Conservation (phyloP, 257 asterid genomes). For the Penstemon newberryi region DNA sequence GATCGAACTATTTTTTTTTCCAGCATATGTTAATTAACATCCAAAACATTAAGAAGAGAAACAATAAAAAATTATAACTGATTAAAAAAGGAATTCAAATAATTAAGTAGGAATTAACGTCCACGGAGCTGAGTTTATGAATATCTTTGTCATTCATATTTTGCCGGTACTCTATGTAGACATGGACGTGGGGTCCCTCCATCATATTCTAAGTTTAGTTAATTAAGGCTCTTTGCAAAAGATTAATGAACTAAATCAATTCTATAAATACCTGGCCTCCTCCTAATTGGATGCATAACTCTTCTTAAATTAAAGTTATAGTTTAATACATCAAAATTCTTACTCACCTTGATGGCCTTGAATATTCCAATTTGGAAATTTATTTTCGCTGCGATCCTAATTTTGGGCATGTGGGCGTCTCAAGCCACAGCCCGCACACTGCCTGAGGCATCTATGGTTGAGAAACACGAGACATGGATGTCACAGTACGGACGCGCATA, state of each 20-base stretch:
- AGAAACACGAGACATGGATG: too few relatives aligned
- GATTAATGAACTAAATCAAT: background rate
- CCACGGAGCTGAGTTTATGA: conserved; percentile 14
- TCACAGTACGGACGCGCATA: too few relatives aligned
- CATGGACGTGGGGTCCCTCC: background rate
- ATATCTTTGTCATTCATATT: conserved; percentile 8
- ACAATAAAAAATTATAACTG: too few relatives aligned
- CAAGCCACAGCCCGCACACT: too few relatives aligned
- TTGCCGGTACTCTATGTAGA: conserved; percentile 21
- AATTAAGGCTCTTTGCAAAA: background rate
- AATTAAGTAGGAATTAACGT: background rate
- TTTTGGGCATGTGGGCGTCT: too few relatives aligned
- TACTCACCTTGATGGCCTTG: too few relatives aligned
- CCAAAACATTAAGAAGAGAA: too few relatives aligned
- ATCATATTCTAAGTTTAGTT: background rate
- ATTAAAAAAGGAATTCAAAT: too few relatives aligned
- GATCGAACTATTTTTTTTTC: background rate
- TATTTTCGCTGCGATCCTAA: too few relatives aligned
- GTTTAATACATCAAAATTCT: background rate
- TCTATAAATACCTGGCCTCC: conserved; percentile 19
- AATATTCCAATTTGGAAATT: too few relatives aligned
- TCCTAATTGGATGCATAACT: background rate
- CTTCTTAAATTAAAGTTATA: background rate
- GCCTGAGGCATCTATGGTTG: too few relatives aligned
- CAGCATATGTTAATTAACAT: background rate